phyloP scores from a whole-genome alignment of 1,139 yeast genomes.

The Blastobotrys capitulatus region DNA sequence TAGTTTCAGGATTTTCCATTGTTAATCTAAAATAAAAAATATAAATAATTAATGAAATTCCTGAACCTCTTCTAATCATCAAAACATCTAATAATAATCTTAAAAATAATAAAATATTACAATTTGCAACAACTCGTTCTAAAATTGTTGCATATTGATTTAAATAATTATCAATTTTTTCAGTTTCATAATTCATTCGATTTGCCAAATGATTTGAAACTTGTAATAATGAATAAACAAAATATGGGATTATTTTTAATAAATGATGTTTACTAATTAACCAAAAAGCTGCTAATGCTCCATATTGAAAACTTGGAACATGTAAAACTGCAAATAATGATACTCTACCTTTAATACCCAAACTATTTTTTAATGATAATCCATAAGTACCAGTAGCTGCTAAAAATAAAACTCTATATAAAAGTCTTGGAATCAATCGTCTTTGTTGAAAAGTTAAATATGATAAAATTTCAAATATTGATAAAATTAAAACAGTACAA shows the following conservation, averaged over 20 bases:
- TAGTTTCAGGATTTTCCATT: slow-evolving; percentile 66
- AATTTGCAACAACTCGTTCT: slow-evolving; percentile 58
- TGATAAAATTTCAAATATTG: slow-evolving; percentile 14
- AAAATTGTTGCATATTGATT: slow-evolving; percentile 55
- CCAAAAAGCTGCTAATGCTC: slow-evolving; percentile 50
- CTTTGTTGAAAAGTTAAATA: slow-evolving; percentile 16
- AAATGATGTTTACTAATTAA: slow-evolving; percentile 46
- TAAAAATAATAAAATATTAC: slow-evolving; percentile 54
- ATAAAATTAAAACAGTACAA: slow-evolving; percentile 10
- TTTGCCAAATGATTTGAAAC: slow-evolving; percentile 56
- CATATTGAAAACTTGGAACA: slow-evolving; percentile 43
- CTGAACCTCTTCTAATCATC: slow-evolving; percentile 58
- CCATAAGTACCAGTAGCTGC: slow-evolving; percentile 72
- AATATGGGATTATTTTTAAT: slow-evolving; percentile 58
- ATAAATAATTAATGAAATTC: slow-evolving; percentile 53
- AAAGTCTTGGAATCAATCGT: slow-evolving; percentile 18
- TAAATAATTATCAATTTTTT: slow-evolving; percentile 43
- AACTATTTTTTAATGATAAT: slow-evolving; percentile 56
- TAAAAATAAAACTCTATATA: slow-evolving; percentile 56
- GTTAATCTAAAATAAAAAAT: slow-evolving; percentile 65
- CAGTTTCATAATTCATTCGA: slow-evolving; percentile 55
- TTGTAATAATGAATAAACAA: slow-evolving; percentile 63
- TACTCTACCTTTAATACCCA: slow-evolving; percentile 23
- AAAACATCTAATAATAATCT: slow-evolving; percentile 48
- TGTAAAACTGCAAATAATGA: slow-evolving; percentile 15